phyloP scores from a whole-genome alignment of 257 asterid species.

The Paulownia fortunei region DNA sequence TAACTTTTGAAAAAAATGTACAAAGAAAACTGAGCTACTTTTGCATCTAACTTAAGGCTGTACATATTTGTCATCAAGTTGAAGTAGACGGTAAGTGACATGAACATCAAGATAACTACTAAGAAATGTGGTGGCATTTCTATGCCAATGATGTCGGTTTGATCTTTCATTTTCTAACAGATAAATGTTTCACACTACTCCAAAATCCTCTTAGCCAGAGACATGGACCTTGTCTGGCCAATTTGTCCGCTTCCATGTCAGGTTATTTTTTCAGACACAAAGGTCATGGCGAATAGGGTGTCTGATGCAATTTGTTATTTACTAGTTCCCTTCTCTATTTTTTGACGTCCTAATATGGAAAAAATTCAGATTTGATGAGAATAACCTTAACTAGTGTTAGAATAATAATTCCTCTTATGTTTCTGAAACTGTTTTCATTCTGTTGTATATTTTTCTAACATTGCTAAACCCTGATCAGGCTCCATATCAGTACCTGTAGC shows the following conservation, averaged over 20 bases:
- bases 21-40: background rate
- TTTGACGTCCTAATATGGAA: background rate
- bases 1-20: background rate
- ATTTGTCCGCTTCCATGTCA: conserved; percentile 5
- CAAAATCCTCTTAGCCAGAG: background rate
- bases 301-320: background rate
- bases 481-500: too few species aligned
- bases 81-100: background rate
- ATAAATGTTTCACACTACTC: background rate
- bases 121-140: conserved; percentile 15
- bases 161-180: conserved; percentile 25
- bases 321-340: background rate
- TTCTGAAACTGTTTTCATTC: background rate
- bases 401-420: too few species aligned
- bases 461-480: too few species aligned
- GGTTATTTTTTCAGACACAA: background rate
- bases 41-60: background rate
- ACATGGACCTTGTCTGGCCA: conserved; percentile 29
- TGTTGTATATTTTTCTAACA: too few species aligned
- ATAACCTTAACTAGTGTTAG: background rate
- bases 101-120: background rate
- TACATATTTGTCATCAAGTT: conserved; percentile 13
- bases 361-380: background rate
- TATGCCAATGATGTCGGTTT: background rate
- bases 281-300: background rate